phyloP scores from a whole-genome alignment of 140 eudicot species.

The Stevia rebaudiana region DNA sequence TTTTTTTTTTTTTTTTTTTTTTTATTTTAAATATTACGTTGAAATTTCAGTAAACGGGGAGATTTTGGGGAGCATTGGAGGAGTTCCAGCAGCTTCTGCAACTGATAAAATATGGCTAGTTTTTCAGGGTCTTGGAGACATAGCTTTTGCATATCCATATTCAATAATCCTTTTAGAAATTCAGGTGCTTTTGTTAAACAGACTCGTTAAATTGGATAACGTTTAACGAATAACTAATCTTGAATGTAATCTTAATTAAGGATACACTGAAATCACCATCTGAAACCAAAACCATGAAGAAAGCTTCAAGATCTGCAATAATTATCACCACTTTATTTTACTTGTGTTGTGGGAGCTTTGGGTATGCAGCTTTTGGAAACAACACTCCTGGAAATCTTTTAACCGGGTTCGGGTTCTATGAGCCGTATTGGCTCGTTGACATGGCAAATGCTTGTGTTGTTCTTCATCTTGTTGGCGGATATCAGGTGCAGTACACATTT shows the following conservation, averaged over 20 bases:
- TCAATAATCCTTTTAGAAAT: slow-evolving; percentile 49
- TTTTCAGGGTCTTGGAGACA: slow-evolving; percentile 67
- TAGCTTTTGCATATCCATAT: slow-evolving; percentile 80
- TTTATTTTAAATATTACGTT: slow-evolving; percentile 1
- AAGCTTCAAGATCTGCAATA: slow-evolving; percentile 40
- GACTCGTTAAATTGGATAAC: slow-evolving; percentile 10
- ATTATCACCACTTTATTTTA: slow-evolving; percentile 47
- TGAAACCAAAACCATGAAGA: slow-evolving; percentile 44
- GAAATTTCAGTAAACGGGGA: slow-evolving; percentile 37
- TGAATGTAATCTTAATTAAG: slow-evolving; percentile 17
- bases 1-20: not conserved
- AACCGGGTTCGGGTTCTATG: slow-evolving; percentile 71
- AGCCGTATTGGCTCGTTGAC: slow-evolving; percentile 69
- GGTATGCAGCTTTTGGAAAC: slow-evolving; percentile 60
- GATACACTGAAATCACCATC: slow-evolving; percentile 44
- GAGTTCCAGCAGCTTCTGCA: slow-evolving; percentile 37
- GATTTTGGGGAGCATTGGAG: slow-evolving; percentile 43
- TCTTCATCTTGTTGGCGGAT: slow-evolving; percentile 59
- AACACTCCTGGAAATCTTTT: slow-evolving; percentile 60
- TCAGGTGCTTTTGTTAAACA: slow-evolving; percentile 31
- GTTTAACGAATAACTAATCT: slow-evolving; percentile 9
- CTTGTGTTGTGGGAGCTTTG: slow-evolving; percentile 54
- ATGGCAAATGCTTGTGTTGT: slow-evolving; percentile 58
- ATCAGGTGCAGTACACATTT: slow-evolving; percentile 29
- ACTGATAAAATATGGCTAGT: slow-evolving; percentile 53